Evolutionary conservation across 176 grass and related monocot genomes (phyloP), one percentile per base, ranked within the genome.

Genomic region (Neostapfia colusana): DNA sequence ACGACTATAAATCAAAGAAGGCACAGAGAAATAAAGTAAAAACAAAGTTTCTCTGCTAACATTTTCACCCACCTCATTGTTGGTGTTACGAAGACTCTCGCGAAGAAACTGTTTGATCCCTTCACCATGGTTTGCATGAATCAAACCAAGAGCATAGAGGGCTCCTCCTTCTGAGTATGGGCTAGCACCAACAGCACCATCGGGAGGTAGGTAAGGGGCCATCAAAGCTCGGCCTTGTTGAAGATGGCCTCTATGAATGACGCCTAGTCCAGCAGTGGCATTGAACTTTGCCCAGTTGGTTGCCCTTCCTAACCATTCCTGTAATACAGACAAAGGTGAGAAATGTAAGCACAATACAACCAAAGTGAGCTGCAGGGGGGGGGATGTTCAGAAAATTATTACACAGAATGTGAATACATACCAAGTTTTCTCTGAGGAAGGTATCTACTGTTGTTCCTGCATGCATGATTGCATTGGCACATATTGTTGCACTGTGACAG

Each of bases 61-160:
- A 71, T 10, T 31, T 31, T 31, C 3, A 3, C 31, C 31, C 61
- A 84, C 92, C 92, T 99, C 96, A 73, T 92, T 88, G 72, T 41
- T 88, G 63, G 96, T 81, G 57, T 92, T 95, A 48, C 89, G 82
- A 43, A 99, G 92, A 63, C 91, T 95, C 56, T 99, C 92, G 71
- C 88, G 85, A 34, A 99, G 89, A 82, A 99, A 99, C 61, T 95
- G 87, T 75, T 99, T 99, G 74, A 99, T 99, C 72, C 89, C 96
- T 87, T 99, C 96, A 72, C 96, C 96, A 72, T 99, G 96, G 83
- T 99, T 99, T 49, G 96, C 96, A 90, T 99, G 92, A 84, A 99
- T 92, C 65, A 99, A 90, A 72, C 96, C 96, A 66, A 99, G 81
- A 61, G 96, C 96, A 88, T 99, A 99, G 44, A 99, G 89, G 37